A percentile compares a stretch with the other conserved stretches of the same genome.
phyloP scores from a whole-genome alignment of 73 alveolate species.

The Stentor coeruleus region DNA sequence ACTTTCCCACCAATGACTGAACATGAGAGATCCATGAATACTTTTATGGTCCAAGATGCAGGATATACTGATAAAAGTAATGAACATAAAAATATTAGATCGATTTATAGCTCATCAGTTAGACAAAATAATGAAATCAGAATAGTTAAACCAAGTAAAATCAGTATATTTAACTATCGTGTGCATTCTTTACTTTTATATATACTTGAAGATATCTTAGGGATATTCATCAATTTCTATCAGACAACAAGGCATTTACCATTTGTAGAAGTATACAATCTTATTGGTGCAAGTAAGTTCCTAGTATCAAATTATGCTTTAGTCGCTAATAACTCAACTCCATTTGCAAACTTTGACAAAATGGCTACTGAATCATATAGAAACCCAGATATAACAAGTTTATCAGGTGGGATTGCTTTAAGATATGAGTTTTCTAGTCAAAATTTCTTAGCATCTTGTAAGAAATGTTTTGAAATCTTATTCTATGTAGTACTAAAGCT shows the following conservation, averaged over 20 bases:
- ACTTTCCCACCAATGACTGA: slow-evolving; percentile 23
- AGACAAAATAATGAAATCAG: not conserved
- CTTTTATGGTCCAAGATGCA: not conserved
- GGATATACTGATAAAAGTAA: not conserved
- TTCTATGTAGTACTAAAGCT: not conserved
- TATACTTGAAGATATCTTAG: not conserved
- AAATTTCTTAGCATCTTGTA: not conserved
- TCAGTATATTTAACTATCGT: not conserved
- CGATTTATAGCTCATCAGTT: not conserved
- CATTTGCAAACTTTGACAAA: not conserved
- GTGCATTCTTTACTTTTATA: not conserved
- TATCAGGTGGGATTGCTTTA: not conserved
- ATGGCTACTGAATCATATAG: not conserved
- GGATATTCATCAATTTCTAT: not conserved
- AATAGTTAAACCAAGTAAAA: not conserved
- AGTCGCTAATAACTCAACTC: not conserved
- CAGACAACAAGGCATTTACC: not conserved
- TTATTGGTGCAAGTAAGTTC: slow-evolving; percentile 13
- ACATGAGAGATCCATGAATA: not conserved
- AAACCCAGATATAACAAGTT: not conserved
- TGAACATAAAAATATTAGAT: not conserved
- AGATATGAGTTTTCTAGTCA: not conserved
- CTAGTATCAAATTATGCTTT: not conserved
- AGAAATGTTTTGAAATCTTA: not conserved
- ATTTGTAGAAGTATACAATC: not conserved